These are phyloP conservation scores for Monosporascus sp. DNA, from an alignment of 2,329 filamentous ascomycete genomes.

Conservation along the genomic window DNA sequence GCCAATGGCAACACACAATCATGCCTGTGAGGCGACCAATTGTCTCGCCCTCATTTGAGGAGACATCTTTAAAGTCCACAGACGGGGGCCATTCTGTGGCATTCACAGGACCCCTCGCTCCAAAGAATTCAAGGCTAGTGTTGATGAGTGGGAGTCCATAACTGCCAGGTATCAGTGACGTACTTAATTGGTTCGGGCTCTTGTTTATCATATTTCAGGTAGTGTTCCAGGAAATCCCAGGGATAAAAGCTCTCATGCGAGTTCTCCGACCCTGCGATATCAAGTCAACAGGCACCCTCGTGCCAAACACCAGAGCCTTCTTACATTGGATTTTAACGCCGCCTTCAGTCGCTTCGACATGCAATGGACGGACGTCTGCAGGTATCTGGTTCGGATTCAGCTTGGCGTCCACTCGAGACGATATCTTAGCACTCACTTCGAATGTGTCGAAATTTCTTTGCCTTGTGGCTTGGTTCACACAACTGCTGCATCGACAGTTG, in stretches of 20 bases:
- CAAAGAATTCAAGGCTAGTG: conserved; percentile 15
- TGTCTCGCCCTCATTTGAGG: conserved; percentile 46
- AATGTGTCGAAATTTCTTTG: conserved; percentile 67
- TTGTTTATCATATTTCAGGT: conserved; percentile 32
- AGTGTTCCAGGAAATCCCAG: conserved; percentile 54
- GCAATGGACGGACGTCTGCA: conserved; percentile 31
- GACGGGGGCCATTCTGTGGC: conserved; percentile 44
- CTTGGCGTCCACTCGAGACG: conserved; percentile 1
- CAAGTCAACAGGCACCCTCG: conserved; percentile 9
- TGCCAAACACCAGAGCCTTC: neutral
- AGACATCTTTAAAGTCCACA: conserved; percentile 56
- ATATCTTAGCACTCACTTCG: conserved; percentile 37
- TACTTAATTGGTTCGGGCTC: conserved; percentile 29
- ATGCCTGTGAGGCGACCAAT: conserved; percentile 58
- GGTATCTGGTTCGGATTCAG: conserved; percentile 37
- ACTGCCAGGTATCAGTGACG: conserved; percentile 4
- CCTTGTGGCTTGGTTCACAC: conserved; percentile 64
- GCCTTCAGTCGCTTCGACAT: conserved; percentile 27
- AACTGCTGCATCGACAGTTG: conserved; percentile 64
- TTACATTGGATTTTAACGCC: conserved; percentile 47
- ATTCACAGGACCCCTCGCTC: conserved; percentile 29
- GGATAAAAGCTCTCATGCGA: conserved; percentile 64
- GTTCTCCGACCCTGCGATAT: conserved; percentile 55
- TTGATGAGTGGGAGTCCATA: neutral
- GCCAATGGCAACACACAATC: conserved; percentile 42